These are phyloP conservation scores for Juglanconis sp. DNA, from an alignment of 2,329 filamentous ascomycete genomes.

Conservation along the genomic window DNA sequence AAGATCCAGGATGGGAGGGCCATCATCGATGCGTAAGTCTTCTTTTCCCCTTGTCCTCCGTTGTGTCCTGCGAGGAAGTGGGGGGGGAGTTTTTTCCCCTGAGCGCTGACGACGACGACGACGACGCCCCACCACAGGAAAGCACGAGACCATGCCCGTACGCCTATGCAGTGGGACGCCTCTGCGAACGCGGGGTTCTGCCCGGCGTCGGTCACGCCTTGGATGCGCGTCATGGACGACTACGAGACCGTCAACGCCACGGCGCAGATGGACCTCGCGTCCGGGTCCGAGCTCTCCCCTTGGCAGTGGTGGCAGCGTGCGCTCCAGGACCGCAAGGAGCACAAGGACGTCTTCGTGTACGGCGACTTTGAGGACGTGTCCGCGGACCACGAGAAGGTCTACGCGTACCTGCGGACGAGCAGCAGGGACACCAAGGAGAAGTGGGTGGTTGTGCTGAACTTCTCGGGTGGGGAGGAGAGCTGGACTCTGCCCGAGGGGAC, in stretches of 20 bases:
- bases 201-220: conserved; percentile 42
- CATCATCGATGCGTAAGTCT: conserved; percentile 12
- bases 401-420: conserved; percentile 25
- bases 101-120: too few relatives aligned
- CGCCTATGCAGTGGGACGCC: conserved; percentile 70
- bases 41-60: too few relatives aligned
- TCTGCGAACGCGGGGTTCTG: conserved; percentile 64
- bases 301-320: conserved; percentile 56
- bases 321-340: conserved; percentile 57
- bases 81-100: too few relatives aligned
- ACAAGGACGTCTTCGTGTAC: conserved; percentile 64
- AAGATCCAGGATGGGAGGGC: conserved; percentile 7
- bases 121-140: conserved; percentile 15
- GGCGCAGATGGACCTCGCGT: conserved; percentile 44
- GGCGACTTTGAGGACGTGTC: conserved; percentile 45
- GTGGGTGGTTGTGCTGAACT: conserved; percentile 30
- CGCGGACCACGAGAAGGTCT: conserved; percentile 16
- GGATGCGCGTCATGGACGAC: conserved; percentile 67
- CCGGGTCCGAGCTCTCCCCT: conserved; percentile 11
- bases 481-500: conserved; percentile 23
- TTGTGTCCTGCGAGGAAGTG: too few relatives aligned
- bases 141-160: conserved; percentile 63
- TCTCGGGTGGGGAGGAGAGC: conserved; percentile 24
- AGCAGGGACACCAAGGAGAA: conserved; percentile 19
- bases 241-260: conserved; percentile 56